Percentiles rank a stretch among this genome's conserved stretches.
These are phyloP conservation scores for Oryza officinalis DNA, from an alignment of 176 grass and related monocot species.

Conservation along the genomic window DNA sequence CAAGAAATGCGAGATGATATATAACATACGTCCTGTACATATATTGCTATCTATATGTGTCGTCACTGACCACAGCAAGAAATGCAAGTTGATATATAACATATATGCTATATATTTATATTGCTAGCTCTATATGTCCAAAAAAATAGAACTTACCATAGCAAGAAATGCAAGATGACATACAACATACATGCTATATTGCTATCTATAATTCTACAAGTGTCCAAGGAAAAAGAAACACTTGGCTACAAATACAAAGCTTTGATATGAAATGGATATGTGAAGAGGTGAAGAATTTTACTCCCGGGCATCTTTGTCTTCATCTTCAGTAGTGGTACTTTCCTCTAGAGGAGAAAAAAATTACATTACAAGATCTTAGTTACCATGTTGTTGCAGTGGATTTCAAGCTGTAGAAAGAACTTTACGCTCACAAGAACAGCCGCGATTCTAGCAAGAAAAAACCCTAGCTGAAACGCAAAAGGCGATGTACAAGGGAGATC, in stretches of 20 bases:
- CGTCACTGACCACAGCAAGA: no score
- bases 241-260: neutral
- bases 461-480: neutral
- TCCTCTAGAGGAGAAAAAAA: neutral
- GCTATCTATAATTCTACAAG: neutral
- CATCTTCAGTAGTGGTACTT: neutral
- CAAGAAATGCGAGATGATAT: slow-evolving; percentile 1
- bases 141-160: neutral
- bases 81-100: no score
- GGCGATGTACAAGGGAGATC: neutral
- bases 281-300: neutral
- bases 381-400: neutral
- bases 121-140: no score
- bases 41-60: no score
- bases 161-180: neutral
- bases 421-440: neutral
- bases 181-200: neutral
- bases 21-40: no score
- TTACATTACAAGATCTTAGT: neutral
- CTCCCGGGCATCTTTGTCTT: neutral
- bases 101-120: no score
- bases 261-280: neutral
- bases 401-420: neutral
- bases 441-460: neutral
- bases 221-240: neutral